phyloP scores from a whole-genome alignment of 768 basidiomycete genomes.

The Lactarius evosmus region DNA sequence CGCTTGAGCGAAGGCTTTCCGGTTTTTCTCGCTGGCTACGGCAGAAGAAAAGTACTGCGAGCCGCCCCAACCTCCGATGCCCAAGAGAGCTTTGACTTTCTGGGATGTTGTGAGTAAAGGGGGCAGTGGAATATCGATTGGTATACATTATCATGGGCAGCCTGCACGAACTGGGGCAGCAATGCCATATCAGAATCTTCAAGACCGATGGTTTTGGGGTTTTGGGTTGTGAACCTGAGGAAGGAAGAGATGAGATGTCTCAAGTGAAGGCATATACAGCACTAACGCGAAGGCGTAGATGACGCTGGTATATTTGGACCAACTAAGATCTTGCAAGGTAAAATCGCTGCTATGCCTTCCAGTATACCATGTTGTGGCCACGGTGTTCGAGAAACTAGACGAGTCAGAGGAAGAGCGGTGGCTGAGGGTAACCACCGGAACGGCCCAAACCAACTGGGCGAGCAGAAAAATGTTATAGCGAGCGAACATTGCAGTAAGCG shows the following conservation, averaged over 20 bases:
- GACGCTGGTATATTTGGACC: conserved; percentile 54
- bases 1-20: conserved; percentile 15
- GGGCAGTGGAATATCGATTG: background rate
- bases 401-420: background rate
- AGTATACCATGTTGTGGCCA: conserved; percentile 57
- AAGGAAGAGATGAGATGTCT: background rate
- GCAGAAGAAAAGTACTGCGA: conserved; percentile 21
- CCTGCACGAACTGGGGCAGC: conserved; percentile 29
- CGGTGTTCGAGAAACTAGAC: conserved; percentile 9
- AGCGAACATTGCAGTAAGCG: too few species aligned
- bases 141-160: conserved; percentile 28
- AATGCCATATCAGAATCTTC: conserved; percentile 30
- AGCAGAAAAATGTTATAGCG: too few species aligned
- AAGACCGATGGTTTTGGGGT: conserved; percentile 31
- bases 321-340: conserved; percentile 46
- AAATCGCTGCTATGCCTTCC: conserved; percentile 45
- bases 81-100: conserved; percentile 18
- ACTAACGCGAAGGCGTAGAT: conserved; percentile 64
- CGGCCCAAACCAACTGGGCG: too few species aligned
- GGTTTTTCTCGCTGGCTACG: conserved; percentile 14
- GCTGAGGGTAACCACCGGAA: background rate
- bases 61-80: conserved; percentile 23
- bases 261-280: background rate
- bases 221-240: conserved; percentile 11
- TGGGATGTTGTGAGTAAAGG: background rate